Evolutionary conservation across 1,139 yeast species (phyloP), one percentile per base, ranked within the genome.

Genomic region (Tardiomyces depauwii): DNA sequence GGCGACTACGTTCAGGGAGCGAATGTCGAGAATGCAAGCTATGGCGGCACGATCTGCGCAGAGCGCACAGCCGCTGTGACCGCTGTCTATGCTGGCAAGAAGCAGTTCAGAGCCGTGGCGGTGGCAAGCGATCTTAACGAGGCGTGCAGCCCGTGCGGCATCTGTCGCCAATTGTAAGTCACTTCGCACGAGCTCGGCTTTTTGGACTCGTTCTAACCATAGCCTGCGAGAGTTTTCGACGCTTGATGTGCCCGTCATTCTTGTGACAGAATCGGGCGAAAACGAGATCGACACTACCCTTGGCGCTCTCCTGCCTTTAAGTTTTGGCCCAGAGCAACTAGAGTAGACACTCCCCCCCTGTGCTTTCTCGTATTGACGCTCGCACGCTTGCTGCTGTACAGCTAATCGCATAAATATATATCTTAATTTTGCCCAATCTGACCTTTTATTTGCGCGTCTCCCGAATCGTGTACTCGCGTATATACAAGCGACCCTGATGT

Each of bases 1-100:
- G 83, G 78, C 2, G 66, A 68, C 18, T 68, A 62, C 42, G 65
- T 81, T 33, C 62, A 66, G 12, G 98, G 97, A 2, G 95, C 94
- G 43, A 91, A 91, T 56, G 79, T 91, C 23, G 98, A 91, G 61
- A 91, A 89, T 60, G 96, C 96, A 2, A 80, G 93, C 40, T 89
- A 84, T 58, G 93, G 91, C 0, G 96, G 83, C 0, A 74, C 84
- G 2, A 79, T 88, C 16, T 91, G 98, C 63, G 98, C 98, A 1
- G 98, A 91, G 61, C 70, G 96, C 47, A 73, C 87, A 1, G 83
- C 97, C 0, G 71, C 86, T 2, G 73, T 78, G 19, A 76, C 76
- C 47, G 89, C 94, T 0, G 73, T 81, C 55, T 73, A 64, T 65
- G 48, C 68, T 61, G 76, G 84, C 40, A 63, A 73, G 55, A 63